Base-by-base conservation (phyloP, 2,329 filamentous ascomycete genomes). In the Ophiocordyceps polyrhachis-furcata region DNA sequence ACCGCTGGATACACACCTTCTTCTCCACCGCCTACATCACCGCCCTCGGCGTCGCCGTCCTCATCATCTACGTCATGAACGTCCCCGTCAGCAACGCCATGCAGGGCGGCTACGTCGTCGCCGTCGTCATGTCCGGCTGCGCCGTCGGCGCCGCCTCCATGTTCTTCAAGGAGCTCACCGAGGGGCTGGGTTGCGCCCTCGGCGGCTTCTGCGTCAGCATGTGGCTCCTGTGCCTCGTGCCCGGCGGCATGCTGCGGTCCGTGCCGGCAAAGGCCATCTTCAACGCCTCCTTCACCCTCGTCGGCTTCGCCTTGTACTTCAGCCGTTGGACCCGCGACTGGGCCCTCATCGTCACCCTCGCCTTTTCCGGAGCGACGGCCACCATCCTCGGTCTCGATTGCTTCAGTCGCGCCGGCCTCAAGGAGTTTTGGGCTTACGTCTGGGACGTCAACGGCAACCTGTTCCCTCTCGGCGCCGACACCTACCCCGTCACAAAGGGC, bases 361-460 rank as follows among this genome's bases (percentile, higher is more conserved):
- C 88, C 0, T 93, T 95, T 56, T 72, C 77, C 5, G 89, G 89
- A 8, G 81, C 86, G 4, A 94, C 86, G 0, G 76, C 76, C 3
- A 69, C 81, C 1, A 74, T 93, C 14, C 62, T 96, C 2, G 89
- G 89, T 2, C 83, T 96, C 47, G 89, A 96, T 58, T 93, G 86
- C 60, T 93, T 89, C 54, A 89, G 80, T 54, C 71, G 78, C 49
- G 86, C 87, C n/a, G 89, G 89, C 0, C 66, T 93, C 53, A 95
- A 94, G 60, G 89, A 96, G 59, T 95, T 95, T 52, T 96, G 89
- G 89, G 73, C 85, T 6, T 96, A 93, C 58, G 70, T 93, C 35
- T 96, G 89, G 89, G 67, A 66, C 41, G 62, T 96, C 37, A 95
- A 95, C 58, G 67, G 77, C 40, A 70, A 82, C 43, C 66, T 87